Evolutionary conservation across 2,329 filamentous ascomycete genomes (phyloP).

Genomic region (Periglandula ipomoeae): DNA sequence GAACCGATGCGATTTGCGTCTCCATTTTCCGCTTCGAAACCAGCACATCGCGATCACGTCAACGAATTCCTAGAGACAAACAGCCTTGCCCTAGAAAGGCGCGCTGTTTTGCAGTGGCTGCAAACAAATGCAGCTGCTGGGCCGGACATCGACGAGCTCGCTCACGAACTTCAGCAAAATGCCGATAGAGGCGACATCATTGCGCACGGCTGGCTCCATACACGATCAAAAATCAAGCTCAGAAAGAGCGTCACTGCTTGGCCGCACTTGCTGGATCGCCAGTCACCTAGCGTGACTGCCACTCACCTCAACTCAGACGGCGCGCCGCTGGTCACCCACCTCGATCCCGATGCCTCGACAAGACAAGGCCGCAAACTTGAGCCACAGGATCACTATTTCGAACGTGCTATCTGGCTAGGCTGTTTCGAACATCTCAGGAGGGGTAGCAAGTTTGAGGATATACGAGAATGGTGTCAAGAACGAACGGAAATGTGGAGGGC

Average conservation of each 20-base stretch:
- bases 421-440: constrained; percentile 87
- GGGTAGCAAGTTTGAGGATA: constrained; percentile 63
- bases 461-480: constrained; percentile 79
- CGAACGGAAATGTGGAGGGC: constrained; percentile 85
- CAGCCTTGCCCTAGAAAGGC: constrained; percentile 65
- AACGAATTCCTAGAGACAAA: constrained; percentile 67
- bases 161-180: constrained; percentile 64
- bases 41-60: constrained; percentile 21
- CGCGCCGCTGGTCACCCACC: constrained; percentile 66
- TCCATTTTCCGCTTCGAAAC: constrained; percentile 19
- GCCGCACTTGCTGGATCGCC: constrained; percentile 55
- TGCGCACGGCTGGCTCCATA: constrained; percentile 86
- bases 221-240: constrained; percentile 79
- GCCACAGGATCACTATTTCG: constrained; percentile 77
- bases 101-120: constrained; percentile 76
- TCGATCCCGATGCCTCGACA: constrained; percentile 84
- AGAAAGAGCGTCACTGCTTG: constrained; percentile 70
- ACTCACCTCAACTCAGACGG: constrained; percentile 50
- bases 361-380: constrained; percentile 71
- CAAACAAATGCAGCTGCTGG: constrained; percentile 65
- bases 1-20: constrained; percentile 23
- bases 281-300: constrained; percentile 45
- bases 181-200: constrained; percentile 75
- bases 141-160: constrained; percentile 65
- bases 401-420: constrained; percentile 85